phyloP scores from a whole-genome alignment of 805 yeast species.

The Zygoascus bituminiphila region DNA sequence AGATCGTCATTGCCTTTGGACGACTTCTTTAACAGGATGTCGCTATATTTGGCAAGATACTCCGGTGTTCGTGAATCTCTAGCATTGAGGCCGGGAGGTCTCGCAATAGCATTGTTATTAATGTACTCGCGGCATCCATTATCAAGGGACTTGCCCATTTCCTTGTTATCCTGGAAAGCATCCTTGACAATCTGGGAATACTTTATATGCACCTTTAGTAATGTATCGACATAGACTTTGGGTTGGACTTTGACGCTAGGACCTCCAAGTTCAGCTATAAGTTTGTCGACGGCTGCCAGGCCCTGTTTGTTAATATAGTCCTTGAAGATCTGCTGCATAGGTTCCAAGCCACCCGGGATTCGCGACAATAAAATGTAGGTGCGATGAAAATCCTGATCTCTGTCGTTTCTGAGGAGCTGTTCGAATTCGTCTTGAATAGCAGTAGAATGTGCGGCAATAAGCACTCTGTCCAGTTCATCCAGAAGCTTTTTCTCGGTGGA shows the following conservation, averaged over 20 bases:
- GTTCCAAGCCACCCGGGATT: constrained; percentile 71
- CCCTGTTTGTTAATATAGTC: constrained; percentile 64
- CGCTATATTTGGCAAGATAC: constrained; percentile 80
- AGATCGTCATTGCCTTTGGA: constrained; percentile 56
- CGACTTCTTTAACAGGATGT: constrained; percentile 69
- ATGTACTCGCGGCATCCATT: constrained; percentile 80
- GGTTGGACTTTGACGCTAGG: constrained; percentile 46
- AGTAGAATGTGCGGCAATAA: constrained; percentile 71
- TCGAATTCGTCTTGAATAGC: constrained; percentile 71
- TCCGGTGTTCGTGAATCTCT: constrained; percentile 79
- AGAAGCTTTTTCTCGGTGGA: constrained; percentile 73
- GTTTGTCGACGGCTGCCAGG: constrained; percentile 48
- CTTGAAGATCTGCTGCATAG: constrained; percentile 66
- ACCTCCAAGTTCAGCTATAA: constrained; percentile 31
- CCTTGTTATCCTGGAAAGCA: constrained; percentile 66
- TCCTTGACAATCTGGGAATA: constrained; percentile 55
- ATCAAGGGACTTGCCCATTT: constrained; percentile 81
- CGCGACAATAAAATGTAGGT: constrained; percentile 70
- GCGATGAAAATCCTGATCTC: constrained; percentile 63
- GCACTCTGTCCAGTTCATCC: constrained; percentile 63
- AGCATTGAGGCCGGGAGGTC: constrained; percentile 27
- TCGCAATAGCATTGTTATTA: constrained; percentile 72
- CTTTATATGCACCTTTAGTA: constrained; percentile 60
- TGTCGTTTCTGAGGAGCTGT: constrained; percentile 62
- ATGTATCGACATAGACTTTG: constrained; percentile 66